Percentiles rank a stretch among this genome's conserved stretches.
Evolutionary conservation across 768 basidiomycete species (phyloP).

Genomic region (Phlebiopsis gigantea): DNA sequence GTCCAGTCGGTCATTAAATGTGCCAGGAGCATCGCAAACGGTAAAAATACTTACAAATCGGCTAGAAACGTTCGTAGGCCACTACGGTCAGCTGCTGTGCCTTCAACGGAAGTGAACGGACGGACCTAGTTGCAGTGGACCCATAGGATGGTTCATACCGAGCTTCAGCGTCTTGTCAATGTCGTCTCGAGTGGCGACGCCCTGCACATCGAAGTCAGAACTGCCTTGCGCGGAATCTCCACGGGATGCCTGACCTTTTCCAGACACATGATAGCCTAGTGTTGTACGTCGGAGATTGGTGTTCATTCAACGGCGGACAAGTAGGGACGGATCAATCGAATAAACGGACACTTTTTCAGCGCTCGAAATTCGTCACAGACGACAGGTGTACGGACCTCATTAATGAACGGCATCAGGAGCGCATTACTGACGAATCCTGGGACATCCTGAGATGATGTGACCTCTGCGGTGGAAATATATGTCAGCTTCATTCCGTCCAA

Average conservation of each 20-base stretch:
- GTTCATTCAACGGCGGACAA: neutral
- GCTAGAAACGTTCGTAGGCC: constrained; percentile 20
- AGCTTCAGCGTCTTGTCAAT: constrained; percentile 92
- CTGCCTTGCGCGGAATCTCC: neutral
- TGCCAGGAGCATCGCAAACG: neutral
- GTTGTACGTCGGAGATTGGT: neutral
- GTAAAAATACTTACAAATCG: constrained; percentile 29
- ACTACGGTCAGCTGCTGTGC: constrained; percentile 5
- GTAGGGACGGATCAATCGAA: neutral
- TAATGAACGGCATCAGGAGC: constrained; percentile 94
- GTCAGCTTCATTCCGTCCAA: neutral
- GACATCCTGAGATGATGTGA: constrained; percentile 85
- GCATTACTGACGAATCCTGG: constrained; percentile 96
- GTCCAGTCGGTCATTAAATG: neutral
- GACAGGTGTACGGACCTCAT: constrained; percentile 55
- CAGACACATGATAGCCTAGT: constrained; percentile 86
- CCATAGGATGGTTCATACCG: constrained; percentile 96
- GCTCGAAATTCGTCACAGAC: too few relatives aligned
- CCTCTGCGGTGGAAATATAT: constrained; percentile 47
- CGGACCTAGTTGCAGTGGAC: constrained; percentile 79
- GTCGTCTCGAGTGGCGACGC: constrained; percentile 88
- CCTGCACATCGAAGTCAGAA: constrained; percentile 37
- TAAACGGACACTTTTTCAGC: neutral
- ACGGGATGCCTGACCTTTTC: constrained; percentile 57
- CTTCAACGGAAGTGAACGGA: constrained; percentile 9